Evolutionary conservation across 1,284 basidiomycete species (phyloP), one percentile per base, ranked within the genome.

Genomic region (Cutaneotrichosporon sp.): DNA sequence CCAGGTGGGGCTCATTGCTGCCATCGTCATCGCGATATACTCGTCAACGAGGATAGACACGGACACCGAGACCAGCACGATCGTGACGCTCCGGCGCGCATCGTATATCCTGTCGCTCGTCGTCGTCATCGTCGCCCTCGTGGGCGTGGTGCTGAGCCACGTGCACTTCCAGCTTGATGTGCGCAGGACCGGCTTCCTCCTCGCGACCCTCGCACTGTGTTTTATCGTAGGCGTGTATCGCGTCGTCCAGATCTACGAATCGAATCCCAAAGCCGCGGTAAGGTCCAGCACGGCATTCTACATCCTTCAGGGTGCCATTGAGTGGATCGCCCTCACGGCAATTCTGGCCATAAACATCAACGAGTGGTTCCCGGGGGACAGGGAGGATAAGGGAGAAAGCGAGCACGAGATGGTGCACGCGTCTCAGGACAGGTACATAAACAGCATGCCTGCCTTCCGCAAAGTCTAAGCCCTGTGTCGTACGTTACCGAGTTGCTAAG

Each of bases 21-120:
- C 63, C 14, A 63, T 70, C 46, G 45, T 39, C 39, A 64, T 62
- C 2, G 60, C 59, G 17, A 48, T 64, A 17, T 59, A 44, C 39
- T 11, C 55, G 55, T 29, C 41, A 44, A 32, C 45, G 20, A 35
- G 35, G 25, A 25, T 50, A 24, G 44, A 48, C 29, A 3, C 35
- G 14, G 34, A 8, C 35, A 19, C n/a, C 17, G 20, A 44, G 31
- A 26, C 62, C 17, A 32, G 39, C 27, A 51, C 46, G 6, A 55
- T 69, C 54, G 56, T 45, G 29, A 16, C 31, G 1, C 52, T 69
- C 9, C 58, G 67, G 38, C 47, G 51, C 35, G 59, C 58, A 10
- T 55, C 55, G 16, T 49, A 44, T 35, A 41, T 60, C 35, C 48
- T 67, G 11, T 58, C 64, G n/a, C 33, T 67, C 11, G 55, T 32